Evolutionary conservation across 768 basidiomycete genomes (phyloP), one percentile per base, ranked within the genome.

Genomic region (Auricularia auricula-judae): DNA sequence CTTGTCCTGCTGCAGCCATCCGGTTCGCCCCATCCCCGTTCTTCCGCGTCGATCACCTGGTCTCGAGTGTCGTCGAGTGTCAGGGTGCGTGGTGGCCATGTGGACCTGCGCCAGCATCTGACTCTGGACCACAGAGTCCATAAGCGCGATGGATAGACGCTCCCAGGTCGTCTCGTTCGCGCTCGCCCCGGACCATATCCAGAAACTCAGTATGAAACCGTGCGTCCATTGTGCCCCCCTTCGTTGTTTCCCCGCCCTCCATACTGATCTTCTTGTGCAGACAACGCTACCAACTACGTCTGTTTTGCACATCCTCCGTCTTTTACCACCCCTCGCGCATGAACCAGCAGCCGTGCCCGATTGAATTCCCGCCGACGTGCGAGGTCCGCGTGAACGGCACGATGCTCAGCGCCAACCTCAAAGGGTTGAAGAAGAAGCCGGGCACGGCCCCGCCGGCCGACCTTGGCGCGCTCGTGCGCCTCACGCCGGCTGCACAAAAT

Each of bases 381-480:
- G 93, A 97, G 82, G 87, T 95, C 62, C 87, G 91, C 71, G 84
- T 95, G 44, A 96, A 97, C 74, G 80, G 77, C 63, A 78, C 78
- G 2, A 80, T 84, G 63, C 76, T 96, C 36, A 77, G 78, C 21
- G 91, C 87, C 43, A 94, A 88, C 73, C 74, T 93, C 67, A 93
- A 93, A 73, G 94, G 94, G 3, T 76, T 96, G 72, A 97, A 97
- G 81, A 97, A 97, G 80, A 94, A 91, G 69, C 89, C 92, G 35
- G 93, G 93, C 3, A 95, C 91, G 53, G 91, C 93, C 1, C 92
- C 93, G n/a, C 93, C 93, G 4, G 87, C 92, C 1, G 88, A 93
- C 72, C 73, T 86, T 62, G 77, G 78, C 35, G 78, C 73, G 67
- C 68, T 73, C 53, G 71, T 80, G 18, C 73, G 78, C 64, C 68